Evolutionary conservation across 1,284 basidiomycete species (phyloP).

Genomic region (Sutorius eximius): DNA sequence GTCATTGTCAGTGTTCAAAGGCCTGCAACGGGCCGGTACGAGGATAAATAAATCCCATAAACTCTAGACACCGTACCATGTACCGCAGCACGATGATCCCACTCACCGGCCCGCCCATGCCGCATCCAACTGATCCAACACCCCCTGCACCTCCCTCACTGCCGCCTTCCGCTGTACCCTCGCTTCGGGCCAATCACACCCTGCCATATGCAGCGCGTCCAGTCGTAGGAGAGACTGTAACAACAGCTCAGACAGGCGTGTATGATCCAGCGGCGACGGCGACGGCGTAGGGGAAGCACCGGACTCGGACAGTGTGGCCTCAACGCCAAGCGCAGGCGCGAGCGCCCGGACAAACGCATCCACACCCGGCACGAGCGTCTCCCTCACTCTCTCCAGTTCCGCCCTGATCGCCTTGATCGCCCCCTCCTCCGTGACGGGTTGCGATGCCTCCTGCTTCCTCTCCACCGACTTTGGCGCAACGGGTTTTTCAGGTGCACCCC

Average conservation of each 20-base stretch:
- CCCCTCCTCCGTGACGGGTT: constrained; percentile 45
- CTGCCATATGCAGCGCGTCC: constrained; percentile 67
- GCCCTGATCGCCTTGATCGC: constrained; percentile 57
- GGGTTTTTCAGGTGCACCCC: constrained; percentile 15
- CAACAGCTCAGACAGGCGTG: constrained; percentile 67
- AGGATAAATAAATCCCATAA: background rate
- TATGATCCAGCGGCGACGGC: constrained; percentile 45
- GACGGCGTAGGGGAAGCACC: constrained; percentile 5
- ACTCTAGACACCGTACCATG: background rate
- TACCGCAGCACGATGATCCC: no score
- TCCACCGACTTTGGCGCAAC: constrained; percentile 20
- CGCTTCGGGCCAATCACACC: constrained; percentile 65
- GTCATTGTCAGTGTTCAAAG: background rate
- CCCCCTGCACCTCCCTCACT: constrained; percentile 63
- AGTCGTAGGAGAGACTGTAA: constrained; percentile 75
- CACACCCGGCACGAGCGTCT: constrained; percentile 53
- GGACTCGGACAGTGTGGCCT: background rate
- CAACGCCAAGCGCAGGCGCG: background rate
- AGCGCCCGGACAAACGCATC: constrained; percentile 49
- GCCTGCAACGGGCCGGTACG: background rate
- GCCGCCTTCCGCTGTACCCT: constrained; percentile 72
- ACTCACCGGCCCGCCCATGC: constrained; percentile 41
- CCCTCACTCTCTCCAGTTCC: constrained; percentile 58
- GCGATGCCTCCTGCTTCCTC: constrained; percentile 29
- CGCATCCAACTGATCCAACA: constrained; percentile 56